A percentile compares a stretch with the other conserved stretches of the same genome.
Evolutionary conservation across 164 flowering plant genomes (phyloP).

Genomic region (Macadamia tetraphylla): DNA sequence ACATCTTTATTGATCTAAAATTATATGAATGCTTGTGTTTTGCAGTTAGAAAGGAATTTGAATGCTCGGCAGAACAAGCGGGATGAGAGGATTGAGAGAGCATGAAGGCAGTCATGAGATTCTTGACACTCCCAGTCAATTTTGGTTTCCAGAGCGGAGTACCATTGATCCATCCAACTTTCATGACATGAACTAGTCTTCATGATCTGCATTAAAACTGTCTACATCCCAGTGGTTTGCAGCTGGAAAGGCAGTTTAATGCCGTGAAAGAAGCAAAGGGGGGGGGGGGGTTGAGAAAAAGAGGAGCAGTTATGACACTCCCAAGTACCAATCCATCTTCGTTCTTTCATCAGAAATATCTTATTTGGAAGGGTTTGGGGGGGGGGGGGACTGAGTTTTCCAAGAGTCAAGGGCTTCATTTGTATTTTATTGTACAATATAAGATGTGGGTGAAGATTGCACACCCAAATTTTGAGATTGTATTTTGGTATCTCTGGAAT

Average conservation of each 20-base stretch:
- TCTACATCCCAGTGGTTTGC: too few species aligned
- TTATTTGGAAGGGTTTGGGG: background rate
- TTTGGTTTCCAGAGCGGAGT: too few species aligned
- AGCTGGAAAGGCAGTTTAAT: too few species aligned
- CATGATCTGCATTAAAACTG: too few species aligned
- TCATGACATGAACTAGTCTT: too few species aligned
- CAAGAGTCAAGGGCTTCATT: background rate
- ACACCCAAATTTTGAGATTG: slow-evolving; percentile 27
- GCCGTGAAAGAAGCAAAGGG: too few species aligned
- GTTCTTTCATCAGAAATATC: background rate
- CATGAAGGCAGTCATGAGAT: slow-evolving; percentile 4
- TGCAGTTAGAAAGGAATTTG: slow-evolving; percentile 32
- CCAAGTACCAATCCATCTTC: too few species aligned
- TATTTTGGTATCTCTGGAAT: slow-evolving; percentile 13
- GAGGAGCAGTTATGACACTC: too few species aligned
- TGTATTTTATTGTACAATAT: slow-evolving; percentile 27
- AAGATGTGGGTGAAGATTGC: slow-evolving; percentile 9
- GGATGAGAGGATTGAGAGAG: slow-evolving; percentile 4
- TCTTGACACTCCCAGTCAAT: too few species aligned
- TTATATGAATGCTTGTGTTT: background rate
- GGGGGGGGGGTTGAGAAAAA: too few species aligned
- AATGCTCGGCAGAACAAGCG: slow-evolving; percentile 13
- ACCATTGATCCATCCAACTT: too few species aligned
- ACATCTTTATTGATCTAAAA: background rate
- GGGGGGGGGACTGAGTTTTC: background rate